A percentile compares a stretch with the other conserved stretches of the same genome.
Evolutionary conservation across 306 rosid genomes (phyloP).

Genomic region (Vicia sativa): DNA sequence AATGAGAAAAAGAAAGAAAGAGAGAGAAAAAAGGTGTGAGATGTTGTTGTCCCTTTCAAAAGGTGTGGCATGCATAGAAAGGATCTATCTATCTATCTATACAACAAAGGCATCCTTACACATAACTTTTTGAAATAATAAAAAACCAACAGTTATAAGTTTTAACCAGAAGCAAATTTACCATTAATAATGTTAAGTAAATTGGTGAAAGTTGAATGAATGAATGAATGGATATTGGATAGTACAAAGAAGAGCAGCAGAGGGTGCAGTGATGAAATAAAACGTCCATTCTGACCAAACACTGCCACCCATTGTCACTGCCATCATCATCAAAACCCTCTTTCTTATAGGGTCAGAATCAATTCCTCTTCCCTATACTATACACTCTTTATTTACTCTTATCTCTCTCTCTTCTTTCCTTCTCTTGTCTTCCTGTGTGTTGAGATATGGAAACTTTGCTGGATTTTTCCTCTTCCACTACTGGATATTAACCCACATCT

Average conservation of each 20-base stretch:
- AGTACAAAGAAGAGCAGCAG: conserved; percentile 50
- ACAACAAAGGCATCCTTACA: conserved; percentile 2
- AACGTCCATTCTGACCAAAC: conserved; percentile 69
- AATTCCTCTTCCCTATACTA: conserved; percentile 57
- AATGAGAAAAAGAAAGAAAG: background rate
- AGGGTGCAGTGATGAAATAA: conserved; percentile 59
- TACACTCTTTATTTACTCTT: conserved; percentile 32
- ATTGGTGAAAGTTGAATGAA: conserved; percentile 14
- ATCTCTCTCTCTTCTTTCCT: conserved; percentile 16
- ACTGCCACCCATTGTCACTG: conserved; percentile 60
- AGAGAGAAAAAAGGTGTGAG: conserved; percentile 7
- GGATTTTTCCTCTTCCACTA: conserved; percentile 38
- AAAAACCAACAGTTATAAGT: background rate
- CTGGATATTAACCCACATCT: conserved; percentile 50
- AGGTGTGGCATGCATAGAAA: conserved; percentile 14
- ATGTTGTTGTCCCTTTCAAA: conserved; percentile 22
- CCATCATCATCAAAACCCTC: conserved; percentile 49
- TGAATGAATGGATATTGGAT: conserved; percentile 18
- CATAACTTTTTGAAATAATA: background rate
- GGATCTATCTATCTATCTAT: conserved; percentile 14
- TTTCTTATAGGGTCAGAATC: conserved; percentile 45
- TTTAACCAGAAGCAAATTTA: background rate
- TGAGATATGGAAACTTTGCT: conserved; percentile 42
- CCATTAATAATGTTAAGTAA: background rate
- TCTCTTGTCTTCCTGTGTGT: conserved; percentile 24